Evolutionary conservation across 1,139 yeast species (phyloP).

Genomic region (Scheffersomyces cryptocercus): DNA sequence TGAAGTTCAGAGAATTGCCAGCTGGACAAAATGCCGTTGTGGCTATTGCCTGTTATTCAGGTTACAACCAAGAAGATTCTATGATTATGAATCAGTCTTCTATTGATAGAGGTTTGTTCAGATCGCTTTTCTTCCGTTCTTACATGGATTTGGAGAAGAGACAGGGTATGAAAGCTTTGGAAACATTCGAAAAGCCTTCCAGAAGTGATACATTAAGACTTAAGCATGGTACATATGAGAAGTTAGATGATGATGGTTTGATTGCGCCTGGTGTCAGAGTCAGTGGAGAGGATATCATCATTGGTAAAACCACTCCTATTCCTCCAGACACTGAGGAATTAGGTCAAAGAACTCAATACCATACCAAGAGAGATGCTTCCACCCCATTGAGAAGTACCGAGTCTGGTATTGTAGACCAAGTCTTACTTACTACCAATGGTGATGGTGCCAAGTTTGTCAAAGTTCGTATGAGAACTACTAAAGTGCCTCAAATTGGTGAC

Average conservation of each 20-base stretch:
- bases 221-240: conserved; percentile 97
- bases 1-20: conserved; percentile 96
- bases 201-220: conserved; percentile 91
- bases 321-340: conserved; percentile 98
- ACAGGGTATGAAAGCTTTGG: conserved; percentile 97
- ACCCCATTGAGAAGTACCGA: conserved; percentile 97
- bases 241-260: conserved; percentile 96
- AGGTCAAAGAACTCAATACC: conserved; percentile 97
- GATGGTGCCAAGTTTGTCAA: conserved; percentile 97
- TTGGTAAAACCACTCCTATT: conserved; percentile 97
- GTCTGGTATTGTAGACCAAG: conserved; percentile 98
- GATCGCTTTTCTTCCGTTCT: conserved; percentile 94
- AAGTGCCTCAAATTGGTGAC: conserved; percentile 98
- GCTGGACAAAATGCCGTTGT: conserved; percentile 99
- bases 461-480: conserved; percentile 98
- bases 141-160: conserved; percentile 99
- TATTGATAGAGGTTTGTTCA: conserved; percentile 92
- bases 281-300: conserved; percentile 96
- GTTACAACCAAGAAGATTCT: conserved; percentile 99
- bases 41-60: conserved; percentile 96
- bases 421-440: conserved; percentile 91
- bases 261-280: conserved; percentile 98
- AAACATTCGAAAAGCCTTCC: conserved; percentile 93
- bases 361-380: conserved; percentile 97
- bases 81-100: conserved; percentile 99